Evolutionary conservation across 768 basidiomycete genomes (phyloP).

Genomic region (Suillus plorans): DNA sequence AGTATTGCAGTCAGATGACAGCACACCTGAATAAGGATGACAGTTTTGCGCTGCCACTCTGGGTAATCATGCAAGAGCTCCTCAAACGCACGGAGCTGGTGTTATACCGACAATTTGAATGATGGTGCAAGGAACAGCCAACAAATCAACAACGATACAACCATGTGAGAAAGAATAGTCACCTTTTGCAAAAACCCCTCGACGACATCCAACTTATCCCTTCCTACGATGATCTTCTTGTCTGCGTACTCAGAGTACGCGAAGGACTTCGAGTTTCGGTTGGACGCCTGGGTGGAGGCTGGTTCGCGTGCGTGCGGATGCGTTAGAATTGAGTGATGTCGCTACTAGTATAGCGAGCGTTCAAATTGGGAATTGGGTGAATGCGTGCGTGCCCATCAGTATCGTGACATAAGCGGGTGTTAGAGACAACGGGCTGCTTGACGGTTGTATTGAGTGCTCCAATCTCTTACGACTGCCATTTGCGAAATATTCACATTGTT

Average conservation of each 20-base stretch:
- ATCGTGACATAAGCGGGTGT: no score
- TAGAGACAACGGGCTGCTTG: no score
- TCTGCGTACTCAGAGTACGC: slow-evolving; percentile 75
- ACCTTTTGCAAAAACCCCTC: slow-evolving; percentile 98
- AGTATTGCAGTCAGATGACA: not conserved
- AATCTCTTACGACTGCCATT: no score
- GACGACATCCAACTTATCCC: slow-evolving; percentile 98
- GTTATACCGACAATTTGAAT: not conserved
- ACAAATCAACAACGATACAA: not conserved
- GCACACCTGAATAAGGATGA: slow-evolving; percentile 57
- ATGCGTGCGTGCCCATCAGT: no score
- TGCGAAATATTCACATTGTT: no score
- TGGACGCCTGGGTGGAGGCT: slow-evolving; percentile 76
- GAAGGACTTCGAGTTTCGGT: slow-evolving; percentile 87
- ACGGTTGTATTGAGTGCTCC: no score
- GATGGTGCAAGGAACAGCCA: not conserved
- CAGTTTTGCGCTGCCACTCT: slow-evolving; percentile 87
- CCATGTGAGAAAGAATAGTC: slow-evolving; percentile 1
- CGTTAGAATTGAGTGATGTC: not conserved
- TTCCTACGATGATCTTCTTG: slow-evolving; percentile 97
- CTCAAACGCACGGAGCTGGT: slow-evolving; percentile 89
- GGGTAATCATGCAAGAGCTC: slow-evolving; percentile 93
- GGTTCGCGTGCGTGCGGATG: not conserved
- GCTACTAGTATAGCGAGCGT: no score
- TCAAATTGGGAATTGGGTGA: no score